Base-by-base conservation (phyloP, 1,284 basidiomycete species). In the Hemileia vastatrix region DNA sequence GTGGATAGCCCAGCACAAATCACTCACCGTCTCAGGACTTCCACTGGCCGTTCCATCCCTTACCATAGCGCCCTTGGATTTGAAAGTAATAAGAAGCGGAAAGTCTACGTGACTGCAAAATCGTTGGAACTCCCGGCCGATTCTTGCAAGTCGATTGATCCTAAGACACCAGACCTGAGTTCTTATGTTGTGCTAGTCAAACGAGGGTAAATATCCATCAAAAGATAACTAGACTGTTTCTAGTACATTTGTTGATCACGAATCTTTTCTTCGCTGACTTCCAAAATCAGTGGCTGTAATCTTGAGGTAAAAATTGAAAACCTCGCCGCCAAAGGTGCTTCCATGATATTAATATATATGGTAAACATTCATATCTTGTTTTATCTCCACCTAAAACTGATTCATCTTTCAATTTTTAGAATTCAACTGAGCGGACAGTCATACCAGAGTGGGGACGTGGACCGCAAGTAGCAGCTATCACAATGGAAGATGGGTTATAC, bases 291-390 rank as follows among this genome's bases (percentile, higher is more conserved):
- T 24, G 48, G 23, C 5, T 62, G 60, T 48, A 36, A 31, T 47
- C 55, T 54, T 23, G 19, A 23, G 6, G 11, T 45, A 9, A 62
- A 62, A 47, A 45, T 45, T 33, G 33, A 24, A 5, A 45, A 62
- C 43, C 32, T 21, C 5, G 31, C 55, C 21, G 44, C 60, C 32
- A 62, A 62, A 49, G 60, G 60, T 21, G 60, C 60, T 48, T 23
- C 24, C 27, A 52, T 52, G 9, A 54, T 62, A 19, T 21, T 62
- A 49, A 55, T 62, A 24, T 62, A 62, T 11, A 62, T 62, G 60
- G 60, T 62, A 11, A 27, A 52, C n/a, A n/a, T n/a, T n/a, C n/a
- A n/a, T n/a, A n/a, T n/a, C n/a, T n/a, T n/a, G n/a, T n/a, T n/a
- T n/a, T n/a, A n/a, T n/a, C n/a, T n/a, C n/a, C n/a, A n/a, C n/a